Evolutionary conservation across 1,284 basidiomycete species (phyloP).

Genomic region (Pholiota adiposa): DNA sequence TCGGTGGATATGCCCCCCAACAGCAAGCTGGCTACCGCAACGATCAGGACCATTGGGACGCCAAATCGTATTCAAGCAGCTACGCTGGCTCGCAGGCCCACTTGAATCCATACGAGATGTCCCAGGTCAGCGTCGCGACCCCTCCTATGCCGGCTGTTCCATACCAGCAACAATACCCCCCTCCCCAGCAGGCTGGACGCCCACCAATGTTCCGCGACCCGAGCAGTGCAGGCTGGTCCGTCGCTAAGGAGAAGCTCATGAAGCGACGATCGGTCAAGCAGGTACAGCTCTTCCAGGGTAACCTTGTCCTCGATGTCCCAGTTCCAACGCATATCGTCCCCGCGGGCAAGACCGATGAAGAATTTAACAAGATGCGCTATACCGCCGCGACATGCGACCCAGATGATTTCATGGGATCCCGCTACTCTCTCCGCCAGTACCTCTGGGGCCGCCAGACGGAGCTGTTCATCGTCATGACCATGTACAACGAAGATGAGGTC

Average conservation of each 20-base stretch:
- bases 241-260: conserved; percentile 76
- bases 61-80: conserved; percentile 65
- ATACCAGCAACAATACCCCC: conserved; percentile 61
- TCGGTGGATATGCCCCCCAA: conserved; percentile 13
- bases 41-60: conserved; percentile 63
- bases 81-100: conserved; percentile 72
- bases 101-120: conserved; percentile 67
- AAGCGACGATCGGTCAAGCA: conserved; percentile 79
- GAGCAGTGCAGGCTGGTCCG: conserved; percentile 64
- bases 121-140: conserved; percentile 45
- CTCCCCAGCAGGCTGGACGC: conserved; percentile 43
- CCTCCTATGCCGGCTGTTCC: conserved; percentile 61
- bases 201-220: conserved; percentile 52
- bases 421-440: conserved; percentile 86
- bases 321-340: conserved; percentile 83
- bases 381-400: conserved; percentile 95
- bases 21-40: conserved; percentile 29
- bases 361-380: conserved; percentile 87
- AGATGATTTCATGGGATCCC: conserved; percentile 80
- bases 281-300: conserved; percentile 82
- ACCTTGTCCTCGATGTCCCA: conserved; percentile 81
- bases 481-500: conserved; percentile 96
- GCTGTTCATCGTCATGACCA: conserved; percentile 94
- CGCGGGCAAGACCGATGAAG: conserved; percentile 65
- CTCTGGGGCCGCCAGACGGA: conserved; percentile 87